phyloP scores from a whole-genome alignment of 495 filamentous ascomycete genomes.

The Penicillium antarcticum region DNA sequence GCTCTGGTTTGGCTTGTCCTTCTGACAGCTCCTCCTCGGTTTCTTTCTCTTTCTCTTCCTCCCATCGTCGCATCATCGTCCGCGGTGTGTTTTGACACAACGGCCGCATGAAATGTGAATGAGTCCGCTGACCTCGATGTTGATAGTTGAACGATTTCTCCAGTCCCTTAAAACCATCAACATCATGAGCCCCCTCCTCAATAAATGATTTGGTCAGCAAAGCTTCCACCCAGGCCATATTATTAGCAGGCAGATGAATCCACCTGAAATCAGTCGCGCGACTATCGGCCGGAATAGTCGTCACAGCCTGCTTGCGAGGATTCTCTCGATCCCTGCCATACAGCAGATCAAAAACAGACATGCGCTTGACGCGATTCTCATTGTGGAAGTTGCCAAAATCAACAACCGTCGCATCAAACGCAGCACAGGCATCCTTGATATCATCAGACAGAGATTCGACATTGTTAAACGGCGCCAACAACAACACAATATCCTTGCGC shows the following conservation, averaged over 20 bases:
- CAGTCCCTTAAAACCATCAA: conserved; percentile 65
- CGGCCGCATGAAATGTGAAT: conserved; percentile 67
- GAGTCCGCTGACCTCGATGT: conserved; percentile 57
- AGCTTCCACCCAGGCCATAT: conserved; percentile 59
- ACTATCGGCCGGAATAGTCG: conserved; percentile 51
- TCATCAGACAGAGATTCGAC: conserved; percentile 49
- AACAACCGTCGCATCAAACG: conserved; percentile 65
- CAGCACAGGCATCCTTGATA: conserved; percentile 54
- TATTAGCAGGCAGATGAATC: conserved; percentile 68
- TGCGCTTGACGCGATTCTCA: conserved; percentile 52
- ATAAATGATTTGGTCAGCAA: conserved; percentile 65
- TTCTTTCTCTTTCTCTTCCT: conserved; percentile 41
- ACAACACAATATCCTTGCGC: conserved; percentile 52
- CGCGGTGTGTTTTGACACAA: conserved; percentile 58
- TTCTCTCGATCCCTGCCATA: conserved; percentile 60
- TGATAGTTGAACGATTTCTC: conserved; percentile 64
- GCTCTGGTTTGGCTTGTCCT: conserved; percentile 5
- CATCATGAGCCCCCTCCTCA: conserved; percentile 61
- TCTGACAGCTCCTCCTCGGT: conserved; percentile 28
- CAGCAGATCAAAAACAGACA: conserved; percentile 56
- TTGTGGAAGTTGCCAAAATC: conserved; percentile 68
- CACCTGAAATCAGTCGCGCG: conserved; percentile 60
- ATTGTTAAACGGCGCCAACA: conserved; percentile 55
- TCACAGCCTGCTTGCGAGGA: conserved; percentile 45
- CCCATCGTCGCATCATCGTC: conserved; percentile 30